Base-by-base conservation (phyloP, 2,329 filamentous ascomycete species). In the Apiospora malaysiana region DNA sequence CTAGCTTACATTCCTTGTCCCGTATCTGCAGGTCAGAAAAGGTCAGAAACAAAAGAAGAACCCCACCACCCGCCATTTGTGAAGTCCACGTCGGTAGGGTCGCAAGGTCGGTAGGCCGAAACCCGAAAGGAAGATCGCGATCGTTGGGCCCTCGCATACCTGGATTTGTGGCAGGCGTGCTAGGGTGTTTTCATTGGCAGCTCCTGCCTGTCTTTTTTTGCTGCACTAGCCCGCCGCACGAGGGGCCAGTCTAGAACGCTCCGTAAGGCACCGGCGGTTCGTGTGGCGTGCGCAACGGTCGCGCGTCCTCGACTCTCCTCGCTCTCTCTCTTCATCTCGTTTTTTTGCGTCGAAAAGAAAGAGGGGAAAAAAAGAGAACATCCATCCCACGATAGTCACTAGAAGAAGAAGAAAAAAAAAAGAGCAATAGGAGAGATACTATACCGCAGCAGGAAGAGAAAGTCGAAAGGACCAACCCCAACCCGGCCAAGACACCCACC, bases 251-350 rank as follows among this genome's bases (percentile, higher is more conserved):
- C 56, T 63, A 63, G 56, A 63, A 63, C 56, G 56, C 56, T 63
- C 56, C 56, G 56, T 63, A 63, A 63, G 56, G 56, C 56, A 63
- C 51, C 27, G 51, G 16, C 51, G 32, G 56, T n/a, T n/a, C n/a
- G 32, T 63, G 56, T 63, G 56, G 56, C 56, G 56, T 63, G 56
- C 27, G 32, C 56, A 63, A 63, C 56, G 32, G 56, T 63, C 32
- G 56, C 56, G 27, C 56, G 56, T 63, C 56, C 56, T 32, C 56
- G 18, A n/a, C 32, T 32, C 32, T 32, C 40, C 56, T 21, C 56
- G n/a, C 56, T 59, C 7, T 63, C 56, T 21, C 56, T 40, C 56
- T 59, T 8, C 9, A 14, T 49, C n/a, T 23, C 46, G 14, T 23
- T 23, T 56, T 56, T 56, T 59, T 59, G 27, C 51, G 51, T 37